A percentile compares a stretch with the other conserved stretches of the same genome.
These are phyloP conservation scores for Amylostereum areolatum DNA, from an alignment of 1,284 basidiomycete species.

Conservation along the genomic window DNA sequence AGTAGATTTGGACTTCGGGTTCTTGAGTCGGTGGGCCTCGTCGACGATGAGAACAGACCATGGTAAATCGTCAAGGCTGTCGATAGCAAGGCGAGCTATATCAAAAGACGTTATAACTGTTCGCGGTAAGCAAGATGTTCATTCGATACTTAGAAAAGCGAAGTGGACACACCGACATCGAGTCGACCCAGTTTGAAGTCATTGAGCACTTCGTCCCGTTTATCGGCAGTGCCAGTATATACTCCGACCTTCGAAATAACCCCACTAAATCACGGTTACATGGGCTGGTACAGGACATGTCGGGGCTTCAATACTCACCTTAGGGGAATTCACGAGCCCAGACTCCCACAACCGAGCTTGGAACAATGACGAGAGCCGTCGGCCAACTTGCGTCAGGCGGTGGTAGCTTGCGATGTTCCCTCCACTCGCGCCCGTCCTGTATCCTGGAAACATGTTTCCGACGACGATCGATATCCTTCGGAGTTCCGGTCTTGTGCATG, in stretches of 20 bases:
- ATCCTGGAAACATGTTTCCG: conserved; percentile 54
- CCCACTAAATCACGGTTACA: conserved; percentile 45
- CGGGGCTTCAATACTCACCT: too few relatives aligned
- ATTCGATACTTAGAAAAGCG: not conserved
- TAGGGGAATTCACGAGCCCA: conserved; percentile 80
- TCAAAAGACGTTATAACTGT: conserved; percentile 72
- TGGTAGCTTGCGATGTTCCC: conserved; percentile 44
- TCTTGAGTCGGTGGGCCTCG: conserved; percentile 81
- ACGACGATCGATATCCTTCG: conserved; percentile 57
- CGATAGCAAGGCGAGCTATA: conserved; percentile 61
- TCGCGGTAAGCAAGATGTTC: not conserved
- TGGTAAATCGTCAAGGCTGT: conserved; percentile 52
- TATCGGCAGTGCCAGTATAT: conserved; percentile 47
- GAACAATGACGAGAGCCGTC: conserved; percentile 78
- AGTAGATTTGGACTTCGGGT: conserved; percentile 57
- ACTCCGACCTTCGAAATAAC: conserved; percentile 75
- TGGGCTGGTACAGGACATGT: conserved; percentile 13
- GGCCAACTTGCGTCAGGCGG: conserved; percentile 67
- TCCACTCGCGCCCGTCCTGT: conserved; percentile 58
- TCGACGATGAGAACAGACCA: conserved; percentile 75
- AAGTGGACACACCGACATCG: conserved; percentile 54
- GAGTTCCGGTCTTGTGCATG: conserved; percentile 69
- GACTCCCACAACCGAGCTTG: conserved; percentile 71
- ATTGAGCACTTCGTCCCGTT: conserved; percentile 47
- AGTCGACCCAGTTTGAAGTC: conserved; percentile 72